A percentile compares a stretch with the other conserved stretches of the same genome.
These are phyloP conservation scores for Cucurbita ficifolia DNA, from an alignment of 306 rosid species.

Conservation along the genomic window DNA sequence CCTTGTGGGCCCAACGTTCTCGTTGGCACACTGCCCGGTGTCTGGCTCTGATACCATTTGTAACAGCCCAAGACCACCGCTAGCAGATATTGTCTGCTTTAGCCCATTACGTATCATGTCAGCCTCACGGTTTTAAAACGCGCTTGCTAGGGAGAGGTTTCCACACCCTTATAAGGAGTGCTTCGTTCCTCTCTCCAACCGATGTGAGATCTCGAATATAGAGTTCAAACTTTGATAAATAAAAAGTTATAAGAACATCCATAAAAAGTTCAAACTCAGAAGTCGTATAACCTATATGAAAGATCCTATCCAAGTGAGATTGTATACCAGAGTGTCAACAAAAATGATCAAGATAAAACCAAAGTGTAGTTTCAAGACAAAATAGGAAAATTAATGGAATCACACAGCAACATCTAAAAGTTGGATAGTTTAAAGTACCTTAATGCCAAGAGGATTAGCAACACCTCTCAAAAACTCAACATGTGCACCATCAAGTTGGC, in stretches of 20 bases:
- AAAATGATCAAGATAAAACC: not conserved
- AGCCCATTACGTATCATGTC: no score
- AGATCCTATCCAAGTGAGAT: no score
- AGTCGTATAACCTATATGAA: not conserved
- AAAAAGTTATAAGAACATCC: not conserved
- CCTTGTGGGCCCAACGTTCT: no score
- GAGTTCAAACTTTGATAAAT: not conserved
- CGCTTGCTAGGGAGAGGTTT: no score
- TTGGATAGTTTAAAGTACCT: constrained; percentile 9
- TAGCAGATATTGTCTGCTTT: no score
- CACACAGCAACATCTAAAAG: not conserved
- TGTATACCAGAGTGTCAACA: not conserved
- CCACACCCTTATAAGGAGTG: no score
- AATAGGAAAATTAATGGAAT: not conserved
- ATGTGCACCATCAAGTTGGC: constrained; percentile 32
- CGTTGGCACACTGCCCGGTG: no score
- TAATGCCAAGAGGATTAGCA: constrained; percentile 30
- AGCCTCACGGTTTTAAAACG: no score
- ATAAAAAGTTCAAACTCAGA: not conserved
- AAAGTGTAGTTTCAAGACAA: not conserved
- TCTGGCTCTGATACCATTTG: no score
- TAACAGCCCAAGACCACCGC: no score
- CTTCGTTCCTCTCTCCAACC: no score
- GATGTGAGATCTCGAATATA: no score
- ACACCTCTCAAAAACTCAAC: constrained; percentile 33